phyloP scores from a whole-genome alignment of 352 stramenopile genomes.

The Pythium rhizo-oryzae region DNA sequence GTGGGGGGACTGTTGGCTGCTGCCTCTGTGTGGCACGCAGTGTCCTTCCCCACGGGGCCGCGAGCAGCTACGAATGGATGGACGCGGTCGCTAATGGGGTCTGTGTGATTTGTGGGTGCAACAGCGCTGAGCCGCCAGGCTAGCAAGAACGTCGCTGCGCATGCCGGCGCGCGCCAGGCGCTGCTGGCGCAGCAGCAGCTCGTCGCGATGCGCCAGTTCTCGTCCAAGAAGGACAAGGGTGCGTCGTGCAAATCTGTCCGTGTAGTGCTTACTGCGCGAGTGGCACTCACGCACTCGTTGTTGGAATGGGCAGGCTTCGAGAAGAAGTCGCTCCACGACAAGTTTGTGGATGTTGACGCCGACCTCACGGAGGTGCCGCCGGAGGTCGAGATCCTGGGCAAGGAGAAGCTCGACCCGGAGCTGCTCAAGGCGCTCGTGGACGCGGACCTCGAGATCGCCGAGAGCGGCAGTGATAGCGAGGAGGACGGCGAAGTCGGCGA shows the following conservation, averaged over 20 bases:
- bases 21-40: background rate
- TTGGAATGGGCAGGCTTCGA: conserved; percentile 9
- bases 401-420: conserved; percentile 47
- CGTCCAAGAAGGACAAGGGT: conserved; percentile 66
- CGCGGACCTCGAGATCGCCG: conserved; percentile 18
- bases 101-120: conserved; percentile 1
- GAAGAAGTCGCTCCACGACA: conserved; percentile 63
- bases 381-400: conserved; percentile 67
- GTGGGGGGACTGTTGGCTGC: background rate
- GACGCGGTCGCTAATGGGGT: conserved; percentile 6
- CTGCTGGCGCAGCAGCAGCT: conserved; percentile 24
- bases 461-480: conserved; percentile 20
- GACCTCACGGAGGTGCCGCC: conserved; percentile 50
- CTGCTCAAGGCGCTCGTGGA: conserved; percentile 29
- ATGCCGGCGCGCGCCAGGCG: conserved; percentile 21
- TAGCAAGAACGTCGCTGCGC: conserved; percentile 20
- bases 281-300: background rate
- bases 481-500: conserved; percentile 18
- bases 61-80: conserved; percentile 12
- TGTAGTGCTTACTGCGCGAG: background rate
- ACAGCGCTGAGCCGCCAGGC: conserved; percentile 32
- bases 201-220: conserved; percentile 30
- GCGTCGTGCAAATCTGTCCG: conserved; percentile 4
- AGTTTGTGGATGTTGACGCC: conserved; percentile 53
- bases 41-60: too few species aligned